phyloP scores from a whole-genome alignment of 441 rosid genomes.

The Hura crepitans region DNA sequence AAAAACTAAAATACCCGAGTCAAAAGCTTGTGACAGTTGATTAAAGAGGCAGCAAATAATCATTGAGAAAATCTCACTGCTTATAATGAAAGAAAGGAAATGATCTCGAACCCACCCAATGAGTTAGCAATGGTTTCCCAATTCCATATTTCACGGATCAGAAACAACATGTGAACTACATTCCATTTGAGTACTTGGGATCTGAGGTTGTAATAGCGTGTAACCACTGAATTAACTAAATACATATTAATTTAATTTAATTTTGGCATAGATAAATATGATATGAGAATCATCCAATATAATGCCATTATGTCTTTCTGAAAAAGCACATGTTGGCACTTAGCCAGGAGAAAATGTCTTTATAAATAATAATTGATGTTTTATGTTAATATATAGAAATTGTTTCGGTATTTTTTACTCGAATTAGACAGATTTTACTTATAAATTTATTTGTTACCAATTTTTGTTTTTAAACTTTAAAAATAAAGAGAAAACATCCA shows the following conservation, averaged over 20 bases:
- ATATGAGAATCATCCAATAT: background rate
- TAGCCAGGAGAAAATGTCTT: constrained; percentile 6
- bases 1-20: too few relatives aligned
- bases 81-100: background rate
- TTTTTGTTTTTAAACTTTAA: too few relatives aligned
- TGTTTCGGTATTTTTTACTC: too few relatives aligned
- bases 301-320: background rate
- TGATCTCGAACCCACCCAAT: background rate
- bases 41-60: background rate
- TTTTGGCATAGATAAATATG: background rate
- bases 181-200: background rate
- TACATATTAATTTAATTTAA: background rate
- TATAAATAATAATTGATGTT: too few relatives aligned
- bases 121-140: background rate
- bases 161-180: constrained; percentile 15
- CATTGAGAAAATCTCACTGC: background rate
- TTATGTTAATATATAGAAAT: too few relatives aligned
- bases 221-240: too few relatives aligned
- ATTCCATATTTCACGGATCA: constrained; percentile 8
- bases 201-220: background rate
- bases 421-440: too few relatives aligned
- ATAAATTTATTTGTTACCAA: too few relatives aligned
- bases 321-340: constrained; percentile 21
- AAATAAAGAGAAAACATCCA: too few relatives aligned
- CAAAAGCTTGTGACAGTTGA: background rate